These are phyloP conservation scores for Xylariaceae sp. DNA, from an alignment of 2,329 filamentous ascomycete species.

Conservation along the genomic window DNA sequence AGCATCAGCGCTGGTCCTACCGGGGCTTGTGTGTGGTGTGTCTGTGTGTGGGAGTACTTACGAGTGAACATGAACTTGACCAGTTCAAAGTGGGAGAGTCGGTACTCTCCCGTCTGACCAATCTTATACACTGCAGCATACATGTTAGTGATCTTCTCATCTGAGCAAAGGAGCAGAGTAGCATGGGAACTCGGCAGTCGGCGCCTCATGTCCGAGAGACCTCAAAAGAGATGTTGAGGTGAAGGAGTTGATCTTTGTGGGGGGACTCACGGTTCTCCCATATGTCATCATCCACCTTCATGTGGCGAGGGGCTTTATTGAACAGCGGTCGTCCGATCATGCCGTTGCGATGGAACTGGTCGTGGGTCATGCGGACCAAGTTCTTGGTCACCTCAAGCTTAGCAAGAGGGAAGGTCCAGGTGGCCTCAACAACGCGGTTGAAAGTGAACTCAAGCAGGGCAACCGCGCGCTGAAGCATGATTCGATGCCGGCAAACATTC, in stretches of 20 bases:
- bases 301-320: too few relatives aligned
- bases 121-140: slow-evolving; percentile 5
- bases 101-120: slow-evolving; percentile 6
- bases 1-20: not conserved
- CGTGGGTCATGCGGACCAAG: not conserved
- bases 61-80: slow-evolving; percentile 6
- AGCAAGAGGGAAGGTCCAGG: slow-evolving; percentile 3
- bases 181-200: too few relatives aligned
- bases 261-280: too few relatives aligned
- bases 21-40: too few relatives aligned
- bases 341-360: too few relatives aligned
- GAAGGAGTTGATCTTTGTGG: too few relatives aligned
- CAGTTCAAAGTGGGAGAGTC: slow-evolving; percentile 3
- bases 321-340: too few relatives aligned
- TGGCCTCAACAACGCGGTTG: slow-evolving; percentile 1
- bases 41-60: not conserved
- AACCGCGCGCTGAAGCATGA: slow-evolving; percentile 6
- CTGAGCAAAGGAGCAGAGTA: too few relatives aligned
- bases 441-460: slow-evolving; percentile 7
- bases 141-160: too few relatives aligned
- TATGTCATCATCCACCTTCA: too few relatives aligned
- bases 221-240: too few relatives aligned
- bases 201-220: too few relatives aligned
- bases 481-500: slow-evolving; percentile 7
- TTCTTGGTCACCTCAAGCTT: slow-evolving; percentile 3